Evolutionary conservation across 352 stramenopile species (phyloP).

Genomic region (Elongisporangium anandrum): DNA sequence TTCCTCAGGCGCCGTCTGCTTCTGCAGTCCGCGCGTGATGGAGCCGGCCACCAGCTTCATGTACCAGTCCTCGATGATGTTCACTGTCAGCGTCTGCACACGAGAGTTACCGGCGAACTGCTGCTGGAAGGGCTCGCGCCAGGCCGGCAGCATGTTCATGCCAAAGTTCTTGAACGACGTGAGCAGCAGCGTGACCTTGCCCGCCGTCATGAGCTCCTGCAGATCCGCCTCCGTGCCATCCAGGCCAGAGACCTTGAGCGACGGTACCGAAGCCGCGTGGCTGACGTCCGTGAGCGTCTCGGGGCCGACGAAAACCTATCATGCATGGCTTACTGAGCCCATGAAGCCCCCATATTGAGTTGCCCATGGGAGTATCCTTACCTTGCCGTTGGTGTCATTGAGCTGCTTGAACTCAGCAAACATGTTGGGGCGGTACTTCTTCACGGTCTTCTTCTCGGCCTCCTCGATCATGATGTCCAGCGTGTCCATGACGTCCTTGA

Average conservation of each 20-base stretch:
- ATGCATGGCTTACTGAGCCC: neutral
- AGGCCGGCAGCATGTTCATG: slow-evolving; percentile 73
- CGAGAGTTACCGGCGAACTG: slow-evolving; percentile 27
- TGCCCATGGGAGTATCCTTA: neutral
- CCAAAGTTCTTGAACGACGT: slow-evolving; percentile 87
- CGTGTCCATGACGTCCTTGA: slow-evolving; percentile 67
- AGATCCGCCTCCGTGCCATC: slow-evolving; percentile 41
- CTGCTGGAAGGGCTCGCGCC: slow-evolving; percentile 57
- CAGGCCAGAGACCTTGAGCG: slow-evolving; percentile 51
- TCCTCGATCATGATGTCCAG: slow-evolving; percentile 83
- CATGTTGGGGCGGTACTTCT: slow-evolving; percentile 86
- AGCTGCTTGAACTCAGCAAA: slow-evolving; percentile 88
- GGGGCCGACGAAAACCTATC: slow-evolving; percentile 35
- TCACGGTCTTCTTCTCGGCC: slow-evolving; percentile 78
- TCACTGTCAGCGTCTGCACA: slow-evolving; percentile 68
- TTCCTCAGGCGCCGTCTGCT: slow-evolving; percentile 38
- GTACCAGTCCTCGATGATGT: slow-evolving; percentile 89
- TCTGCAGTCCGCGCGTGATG: slow-evolving; percentile 56
- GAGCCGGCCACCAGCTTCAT: slow-evolving; percentile 76
- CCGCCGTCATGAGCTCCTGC: slow-evolving; percentile 38
- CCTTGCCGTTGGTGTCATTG: slow-evolving; percentile 84
- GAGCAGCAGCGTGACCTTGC: slow-evolving; percentile 68
- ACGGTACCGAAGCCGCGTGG: slow-evolving; percentile 52
- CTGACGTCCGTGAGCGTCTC: slow-evolving; percentile 48
- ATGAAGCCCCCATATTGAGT: neutral